Percentiles rank a stretch among this genome's conserved stretches.
These are phyloP conservation scores for Fonsecaea pugnacius DNA, from an alignment of 2,329 filamentous ascomycete genomes.

Conservation along the genomic window DNA sequence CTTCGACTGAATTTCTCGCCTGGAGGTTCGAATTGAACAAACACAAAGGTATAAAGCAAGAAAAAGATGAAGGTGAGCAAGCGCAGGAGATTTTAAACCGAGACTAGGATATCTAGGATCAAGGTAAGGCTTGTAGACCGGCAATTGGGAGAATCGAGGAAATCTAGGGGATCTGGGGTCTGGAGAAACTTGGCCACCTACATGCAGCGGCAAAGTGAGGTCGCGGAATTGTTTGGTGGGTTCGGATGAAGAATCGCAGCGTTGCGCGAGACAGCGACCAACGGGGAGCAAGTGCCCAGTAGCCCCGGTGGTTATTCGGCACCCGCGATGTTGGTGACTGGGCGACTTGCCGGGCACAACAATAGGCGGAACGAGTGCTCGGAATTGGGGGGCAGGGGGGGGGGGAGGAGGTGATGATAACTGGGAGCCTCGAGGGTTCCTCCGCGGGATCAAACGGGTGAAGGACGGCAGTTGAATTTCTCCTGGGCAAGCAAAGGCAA, in stretches of 20 bases:
- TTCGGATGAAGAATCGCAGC: background rate
- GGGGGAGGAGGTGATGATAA: background rate
- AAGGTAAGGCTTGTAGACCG: slow-evolving; percentile 4
- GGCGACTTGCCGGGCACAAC: background rate
- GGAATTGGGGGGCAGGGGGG: background rate
- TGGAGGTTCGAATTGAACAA: background rate
- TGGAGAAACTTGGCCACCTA: slow-evolving; percentile 3
- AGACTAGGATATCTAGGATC: slow-evolving; percentile 10
- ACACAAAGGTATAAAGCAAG: background rate
- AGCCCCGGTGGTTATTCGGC: background rate
- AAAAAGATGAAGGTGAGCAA: background rate
- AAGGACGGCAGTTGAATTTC: background rate
- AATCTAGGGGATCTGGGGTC: slow-evolving; percentile 11
- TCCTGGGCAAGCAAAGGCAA: background rate
- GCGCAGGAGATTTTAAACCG: background rate
- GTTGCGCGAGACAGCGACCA: background rate
- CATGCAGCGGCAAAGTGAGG: background rate
- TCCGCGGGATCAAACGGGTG: background rate
- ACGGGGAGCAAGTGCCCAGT: background rate
- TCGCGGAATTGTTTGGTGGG: slow-evolving; percentile 4
- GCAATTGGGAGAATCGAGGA: slow-evolving; percentile 18
- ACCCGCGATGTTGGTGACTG: background rate
- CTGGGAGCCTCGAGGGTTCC: background rate
- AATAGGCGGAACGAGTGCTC: background rate
- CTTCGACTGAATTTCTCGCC: background rate